Percentiles rank a stretch among this genome's conserved stretches.
Conservation (phyloP, 768 basidiomycete species). For the Rhizopogon roseolus region DNA sequence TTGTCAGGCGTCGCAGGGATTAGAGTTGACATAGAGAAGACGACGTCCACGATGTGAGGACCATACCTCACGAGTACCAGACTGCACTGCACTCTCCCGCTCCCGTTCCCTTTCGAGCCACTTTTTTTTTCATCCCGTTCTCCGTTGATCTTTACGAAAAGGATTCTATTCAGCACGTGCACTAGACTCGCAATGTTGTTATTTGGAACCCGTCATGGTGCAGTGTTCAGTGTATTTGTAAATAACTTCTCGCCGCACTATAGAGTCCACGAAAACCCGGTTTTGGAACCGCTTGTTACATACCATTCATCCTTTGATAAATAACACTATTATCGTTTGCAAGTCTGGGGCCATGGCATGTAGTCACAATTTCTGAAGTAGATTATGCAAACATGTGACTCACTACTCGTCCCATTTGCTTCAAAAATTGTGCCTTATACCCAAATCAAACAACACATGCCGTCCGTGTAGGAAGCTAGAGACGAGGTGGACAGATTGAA, state of each 20-base stretch:
- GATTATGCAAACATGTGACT: too few relatives aligned
- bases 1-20: slow-evolving; percentile 35
- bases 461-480: too few relatives aligned
- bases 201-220: background rate
- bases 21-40: slow-evolving; percentile 59
- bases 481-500: too few relatives aligned
- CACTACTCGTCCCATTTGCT: too few relatives aligned
- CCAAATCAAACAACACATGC: too few relatives aligned
- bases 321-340: too few relatives aligned
- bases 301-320: too few relatives aligned
- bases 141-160: slow-evolving; percentile 5
- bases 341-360: too few relatives aligned
- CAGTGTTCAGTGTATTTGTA: slow-evolving; percentile 4
- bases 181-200: slow-evolving; percentile 13
- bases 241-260: background rate
- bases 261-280: background rate
- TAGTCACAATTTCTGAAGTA: background rate
- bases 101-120: slow-evolving; percentile 17
- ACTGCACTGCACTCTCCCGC: background rate
- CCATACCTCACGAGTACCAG: background rate
- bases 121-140: slow-evolving; percentile 20
- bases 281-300: background rate
- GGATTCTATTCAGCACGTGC: slow-evolving; percentile 10
- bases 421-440: too few relatives aligned
- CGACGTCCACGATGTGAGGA: slow-evolving; percentile 42